These are phyloP conservation scores for Solanum hybrid DNA, from an alignment of 305 asterid species.

Conservation along the genomic window DNA sequence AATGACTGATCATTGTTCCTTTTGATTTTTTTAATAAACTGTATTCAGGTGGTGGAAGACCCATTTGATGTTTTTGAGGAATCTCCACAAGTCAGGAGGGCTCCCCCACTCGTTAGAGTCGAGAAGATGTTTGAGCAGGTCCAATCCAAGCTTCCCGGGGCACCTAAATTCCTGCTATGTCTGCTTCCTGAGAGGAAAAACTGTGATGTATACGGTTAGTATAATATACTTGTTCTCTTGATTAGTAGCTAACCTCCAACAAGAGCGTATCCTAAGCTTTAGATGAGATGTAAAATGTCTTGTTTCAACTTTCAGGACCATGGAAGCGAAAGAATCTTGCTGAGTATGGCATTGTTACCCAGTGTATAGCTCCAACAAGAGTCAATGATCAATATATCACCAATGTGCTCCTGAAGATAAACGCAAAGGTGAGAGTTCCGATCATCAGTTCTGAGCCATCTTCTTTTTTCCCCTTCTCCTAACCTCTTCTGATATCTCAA, in stretches of 20 bases:
- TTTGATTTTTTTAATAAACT: not conserved
- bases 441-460: not conserved
- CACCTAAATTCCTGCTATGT: conserved; percentile 57
- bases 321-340: conserved; percentile 82
- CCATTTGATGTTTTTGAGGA: conserved; percentile 55
- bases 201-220: conserved; percentile 56
- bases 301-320: conserved; percentile 40
- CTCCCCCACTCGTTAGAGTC: conserved; percentile 38
- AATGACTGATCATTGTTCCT: not conserved
- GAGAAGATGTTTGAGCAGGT: conserved; percentile 19
- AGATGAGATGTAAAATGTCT: not conserved
- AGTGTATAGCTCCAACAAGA: conserved; percentile 63
- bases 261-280: not conserved
- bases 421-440: conserved; percentile 56
- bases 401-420: conserved; percentile 70
- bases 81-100: conserved; percentile 31
- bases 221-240: not conserved
- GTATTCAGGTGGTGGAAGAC: conserved; percentile 25
- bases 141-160: conserved; percentile 36
- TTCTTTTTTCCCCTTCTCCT: not conserved
- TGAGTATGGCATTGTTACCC: conserved; percentile 77
- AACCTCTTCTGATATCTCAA: not conserved
- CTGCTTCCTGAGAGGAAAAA: conserved; percentile 60
- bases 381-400: conserved; percentile 80
- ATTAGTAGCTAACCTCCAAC: not conserved